Conservation (phyloP, 441 rosid species). For the Aquilaria agallochum region DNA sequence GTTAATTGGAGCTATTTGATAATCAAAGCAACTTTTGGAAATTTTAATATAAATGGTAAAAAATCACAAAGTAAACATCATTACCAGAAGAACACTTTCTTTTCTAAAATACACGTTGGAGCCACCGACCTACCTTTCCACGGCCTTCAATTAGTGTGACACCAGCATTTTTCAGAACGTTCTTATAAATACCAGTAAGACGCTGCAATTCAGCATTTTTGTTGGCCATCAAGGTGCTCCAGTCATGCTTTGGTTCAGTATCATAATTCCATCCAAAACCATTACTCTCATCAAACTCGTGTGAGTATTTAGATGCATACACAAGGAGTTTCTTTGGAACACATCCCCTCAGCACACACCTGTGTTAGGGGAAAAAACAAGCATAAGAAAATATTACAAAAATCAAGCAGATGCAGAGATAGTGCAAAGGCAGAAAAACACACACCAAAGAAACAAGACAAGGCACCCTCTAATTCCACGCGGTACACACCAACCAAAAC, state of each 20-base stretch:
- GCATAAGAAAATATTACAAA: neutral
- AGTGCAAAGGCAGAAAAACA: neutral
- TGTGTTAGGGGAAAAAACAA: constrained; percentile 13
- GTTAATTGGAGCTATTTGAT: constrained; percentile 1
- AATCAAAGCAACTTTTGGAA: neutral
- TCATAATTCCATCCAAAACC: constrained; percentile 91
- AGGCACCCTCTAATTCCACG: neutral
- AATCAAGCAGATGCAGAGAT: neutral
- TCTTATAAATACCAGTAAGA: constrained; percentile 80
- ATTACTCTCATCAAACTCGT: constrained; percentile 86
- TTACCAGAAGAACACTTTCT: constrained; percentile 2
- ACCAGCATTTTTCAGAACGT: constrained; percentile 54
- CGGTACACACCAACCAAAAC: neutral
- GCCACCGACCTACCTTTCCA: constrained; percentile 61
- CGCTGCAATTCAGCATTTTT: constrained; percentile 91
- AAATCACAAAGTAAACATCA: neutral
- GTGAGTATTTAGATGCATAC: constrained; percentile 78
- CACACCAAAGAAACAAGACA: neutral
- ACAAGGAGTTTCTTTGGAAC: constrained; percentile 91
- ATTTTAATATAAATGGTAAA: neutral
- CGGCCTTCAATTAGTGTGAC: constrained; percentile 85
- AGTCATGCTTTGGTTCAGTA: constrained; percentile 76
- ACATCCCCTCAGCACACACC: constrained; percentile 92
- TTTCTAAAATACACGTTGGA: neutral
- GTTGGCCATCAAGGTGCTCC: constrained; percentile 88